These are phyloP conservation scores for Cadophora gregata DNA, from an alignment of 2,329 filamentous ascomycete genomes.

Conservation along the genomic window DNA sequence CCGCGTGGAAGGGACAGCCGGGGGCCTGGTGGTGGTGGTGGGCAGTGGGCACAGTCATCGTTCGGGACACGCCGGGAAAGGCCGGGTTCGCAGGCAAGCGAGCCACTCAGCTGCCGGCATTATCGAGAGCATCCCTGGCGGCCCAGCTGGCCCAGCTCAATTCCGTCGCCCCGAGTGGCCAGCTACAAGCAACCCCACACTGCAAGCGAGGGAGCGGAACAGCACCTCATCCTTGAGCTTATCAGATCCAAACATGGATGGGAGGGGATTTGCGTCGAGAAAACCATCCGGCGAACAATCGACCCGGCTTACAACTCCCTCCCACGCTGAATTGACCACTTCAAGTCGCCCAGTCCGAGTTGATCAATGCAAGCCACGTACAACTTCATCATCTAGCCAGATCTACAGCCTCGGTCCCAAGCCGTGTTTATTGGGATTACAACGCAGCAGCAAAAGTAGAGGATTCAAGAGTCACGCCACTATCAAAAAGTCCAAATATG, in stretches of 20 bases:
- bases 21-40: neutral
- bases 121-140: neutral
- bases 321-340: conserved; percentile 1
- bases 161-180: conserved; percentile 13
- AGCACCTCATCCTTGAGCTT: conserved; percentile 4
- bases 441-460: neutral
- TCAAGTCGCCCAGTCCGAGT: neutral
- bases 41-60: conserved; percentile 18
- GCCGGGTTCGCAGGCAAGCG: neutral
- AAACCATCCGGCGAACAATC: conserved; percentile 18
- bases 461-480: conserved; percentile 15
- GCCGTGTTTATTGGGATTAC: neutral
- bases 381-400: neutral
- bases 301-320: conserved; percentile 25
- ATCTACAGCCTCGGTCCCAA: neutral
- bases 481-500: neutral
- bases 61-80: conserved; percentile 6
- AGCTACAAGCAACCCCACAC: neutral
- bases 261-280: neutral
- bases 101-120: conserved; percentile 12
- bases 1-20: neutral
- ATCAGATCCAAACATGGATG: conserved; percentile 5
- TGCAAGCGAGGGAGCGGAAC: neutral
- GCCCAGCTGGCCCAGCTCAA: neutral
- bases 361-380: neutral